Evolutionary conservation across 2,329 filamentous ascomycete species (phyloP).

Genomic region (Fonsecaea pedrosoi): DNA sequence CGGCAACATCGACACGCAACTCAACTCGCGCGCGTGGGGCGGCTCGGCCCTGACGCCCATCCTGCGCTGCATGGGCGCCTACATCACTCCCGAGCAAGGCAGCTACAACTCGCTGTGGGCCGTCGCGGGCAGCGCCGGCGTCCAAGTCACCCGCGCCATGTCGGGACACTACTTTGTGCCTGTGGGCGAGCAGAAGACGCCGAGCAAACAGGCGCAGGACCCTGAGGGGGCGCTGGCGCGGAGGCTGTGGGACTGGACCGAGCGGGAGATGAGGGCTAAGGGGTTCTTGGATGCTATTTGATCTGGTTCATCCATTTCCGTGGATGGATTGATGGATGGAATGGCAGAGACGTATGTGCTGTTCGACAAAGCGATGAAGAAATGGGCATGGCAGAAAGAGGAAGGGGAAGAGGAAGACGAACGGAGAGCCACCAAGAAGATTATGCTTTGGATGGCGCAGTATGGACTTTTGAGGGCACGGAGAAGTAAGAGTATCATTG

Average conservation of each 20-base stretch:
- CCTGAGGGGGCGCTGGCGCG: slow-evolving; percentile 41
- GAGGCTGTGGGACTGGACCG: slow-evolving; percentile 53
- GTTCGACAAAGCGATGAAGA: no score
- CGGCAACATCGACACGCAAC: slow-evolving; percentile 50
- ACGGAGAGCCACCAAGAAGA: no score
- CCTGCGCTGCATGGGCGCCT: slow-evolving; percentile 21
- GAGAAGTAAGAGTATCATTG: no score
- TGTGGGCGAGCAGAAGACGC: slow-evolving; percentile 44
- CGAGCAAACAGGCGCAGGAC: slow-evolving; percentile 45
- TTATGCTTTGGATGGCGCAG: no score
- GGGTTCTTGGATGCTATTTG: slow-evolving; percentile 10
- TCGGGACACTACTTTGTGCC: slow-evolving; percentile 53
- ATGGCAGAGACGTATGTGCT: no score
- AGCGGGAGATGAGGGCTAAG: slow-evolving; percentile 42
- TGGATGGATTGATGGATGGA: no score
- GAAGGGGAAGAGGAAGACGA: no score
- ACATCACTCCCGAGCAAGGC: slow-evolving; percentile 44
- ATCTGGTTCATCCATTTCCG: no score
- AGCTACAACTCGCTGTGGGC: slow-evolving; percentile 48
- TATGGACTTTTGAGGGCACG: no score
- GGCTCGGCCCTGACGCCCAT: slow-evolving; percentile 11
- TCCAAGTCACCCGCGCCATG: slow-evolving; percentile 39
- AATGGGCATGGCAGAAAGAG: no score
- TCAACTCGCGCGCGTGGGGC: slow-evolving; percentile 39
- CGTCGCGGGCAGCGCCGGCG: slow-evolving; percentile 37